phyloP scores from a whole-genome alignment of 768 basidiomycete genomes.

The Boletus vermiculosoides region DNA sequence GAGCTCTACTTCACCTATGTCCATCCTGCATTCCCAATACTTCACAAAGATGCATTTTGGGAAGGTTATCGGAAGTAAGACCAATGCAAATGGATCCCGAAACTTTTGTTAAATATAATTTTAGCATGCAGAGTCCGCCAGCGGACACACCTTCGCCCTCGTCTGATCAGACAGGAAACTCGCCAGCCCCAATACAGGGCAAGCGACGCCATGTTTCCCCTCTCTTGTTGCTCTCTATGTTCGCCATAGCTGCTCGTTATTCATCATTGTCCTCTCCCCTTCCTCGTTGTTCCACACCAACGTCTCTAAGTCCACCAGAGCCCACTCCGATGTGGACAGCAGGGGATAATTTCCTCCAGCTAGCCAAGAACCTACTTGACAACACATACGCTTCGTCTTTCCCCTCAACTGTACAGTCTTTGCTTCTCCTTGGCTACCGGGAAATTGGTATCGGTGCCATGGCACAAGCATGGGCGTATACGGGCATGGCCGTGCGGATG shows the following conservation, averaged over 20 bases:
- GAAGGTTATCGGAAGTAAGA: slow-evolving; percentile 50
- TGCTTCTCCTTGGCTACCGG: slow-evolving; percentile 78
- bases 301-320: slow-evolving; percentile 41
- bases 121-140: slow-evolving; percentile 27
- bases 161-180: slow-evolving; percentile 23
- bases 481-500: slow-evolving; percentile 91
- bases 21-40: slow-evolving; percentile 73
- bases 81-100: neutral
- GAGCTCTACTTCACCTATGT: slow-evolving; percentile 80
- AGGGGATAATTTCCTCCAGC: slow-evolving; percentile 68
- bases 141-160: slow-evolving; percentile 34
- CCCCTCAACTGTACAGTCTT: slow-evolving; percentile 72
- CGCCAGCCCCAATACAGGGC: slow-evolving; percentile 39
- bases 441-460: slow-evolving; percentile 89
- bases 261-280: slow-evolving; percentile 31
- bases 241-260: slow-evolving; percentile 78
- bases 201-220: slow-evolving; percentile 52
- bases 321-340: slow-evolving; percentile 74
- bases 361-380: slow-evolving; percentile 67
- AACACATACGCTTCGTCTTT: slow-evolving; percentile 67
- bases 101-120: neutral
- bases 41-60: slow-evolving; percentile 70
- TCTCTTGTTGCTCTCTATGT: slow-evolving; percentile 80
- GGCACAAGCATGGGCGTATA: slow-evolving; percentile 84
- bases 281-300: slow-evolving; percentile 29